Evolutionary conservation across 2,329 filamentous ascomycete species (phyloP).

Genomic region (Fusarium nanum): DNA sequence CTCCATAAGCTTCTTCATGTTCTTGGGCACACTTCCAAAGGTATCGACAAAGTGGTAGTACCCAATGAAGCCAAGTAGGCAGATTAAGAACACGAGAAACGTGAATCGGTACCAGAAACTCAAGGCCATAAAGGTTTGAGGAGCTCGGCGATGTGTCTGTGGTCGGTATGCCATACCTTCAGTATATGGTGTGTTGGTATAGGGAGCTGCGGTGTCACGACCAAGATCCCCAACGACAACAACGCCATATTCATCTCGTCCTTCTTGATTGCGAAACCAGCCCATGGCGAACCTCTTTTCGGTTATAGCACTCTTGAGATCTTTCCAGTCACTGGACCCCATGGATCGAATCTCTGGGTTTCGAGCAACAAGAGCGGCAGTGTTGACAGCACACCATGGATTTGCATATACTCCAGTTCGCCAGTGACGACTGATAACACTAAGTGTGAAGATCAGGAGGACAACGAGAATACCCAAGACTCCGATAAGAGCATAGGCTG

Average conservation of each 20-base stretch:
- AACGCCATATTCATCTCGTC: conserved; percentile 35
- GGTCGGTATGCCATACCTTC: conserved; percentile 18
- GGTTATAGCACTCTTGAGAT: conserved; percentile 18
- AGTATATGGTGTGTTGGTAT: conserved; percentile 21
- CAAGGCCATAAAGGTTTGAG: conserved; percentile 52
- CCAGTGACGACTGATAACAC: conserved; percentile 35
- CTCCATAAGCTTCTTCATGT: conserved; percentile 53
- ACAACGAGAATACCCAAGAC: conserved; percentile 18
- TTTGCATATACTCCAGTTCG: conserved; percentile 41
- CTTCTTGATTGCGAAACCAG: conserved; percentile 19
- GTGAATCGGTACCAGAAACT: conserved; percentile 50
- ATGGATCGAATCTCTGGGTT: conserved; percentile 35
- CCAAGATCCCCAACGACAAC: conserved; percentile 13
- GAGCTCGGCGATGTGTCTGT: conserved; percentile 17
- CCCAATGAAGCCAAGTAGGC: conserved; percentile 52
- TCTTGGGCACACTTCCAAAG: conserved; percentile 34
- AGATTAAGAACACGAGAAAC: conserved; percentile 50
- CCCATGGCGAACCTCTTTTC: conserved; percentile 36
- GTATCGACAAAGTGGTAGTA: conserved; percentile 52
- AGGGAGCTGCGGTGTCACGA: conserved; percentile 1
- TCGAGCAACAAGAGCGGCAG: conserved; percentile 34
- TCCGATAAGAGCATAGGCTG: conserved; percentile 29
- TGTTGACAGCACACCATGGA: conserved; percentile 36
- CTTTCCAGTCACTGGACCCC: conserved; percentile 27
- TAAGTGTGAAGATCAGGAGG: conserved; percentile 16